Conservation (phyloP, 257 asterid species). For the Henckelia pumila region DNA sequence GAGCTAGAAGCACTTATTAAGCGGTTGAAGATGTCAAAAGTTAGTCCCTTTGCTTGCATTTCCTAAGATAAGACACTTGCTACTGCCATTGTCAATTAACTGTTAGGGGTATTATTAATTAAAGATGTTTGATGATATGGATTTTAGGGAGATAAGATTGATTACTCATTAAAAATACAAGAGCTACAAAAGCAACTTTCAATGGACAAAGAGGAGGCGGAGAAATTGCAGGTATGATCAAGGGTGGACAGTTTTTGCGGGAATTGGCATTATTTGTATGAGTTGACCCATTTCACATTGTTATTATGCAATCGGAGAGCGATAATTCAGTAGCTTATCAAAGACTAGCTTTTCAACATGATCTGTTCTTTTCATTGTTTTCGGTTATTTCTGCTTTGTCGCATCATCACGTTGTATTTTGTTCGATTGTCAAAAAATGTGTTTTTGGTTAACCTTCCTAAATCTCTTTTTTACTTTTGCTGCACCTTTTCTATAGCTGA, state of each 20-base stretch:
- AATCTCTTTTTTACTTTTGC: conserved; percentile 2
- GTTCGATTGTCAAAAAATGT: conserved; percentile 7
- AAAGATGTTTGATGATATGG: conserved; percentile 33
- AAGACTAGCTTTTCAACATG: not conserved
- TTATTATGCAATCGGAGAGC: too few relatives aligned
- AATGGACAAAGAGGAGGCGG: conserved; percentile 89
- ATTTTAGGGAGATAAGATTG: conserved; percentile 77
- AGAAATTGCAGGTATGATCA: conserved; percentile 69
- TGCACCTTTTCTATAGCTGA: conserved; percentile 25
- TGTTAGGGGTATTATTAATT: conserved; percentile 20
- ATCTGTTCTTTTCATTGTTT: conserved; percentile 6
- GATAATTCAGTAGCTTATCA: conserved; percentile 13
- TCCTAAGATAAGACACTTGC: conserved; percentile 19
- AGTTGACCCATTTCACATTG: conserved; percentile 9
- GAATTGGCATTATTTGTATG: conserved; percentile 18
- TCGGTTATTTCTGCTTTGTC: not conserved
- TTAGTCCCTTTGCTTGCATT: conserved; percentile 26
- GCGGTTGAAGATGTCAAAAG: conserved; percentile 78
- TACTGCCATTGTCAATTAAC: conserved; percentile 7
- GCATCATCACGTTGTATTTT: conserved; percentile 4
- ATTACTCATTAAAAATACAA: conserved; percentile 71
- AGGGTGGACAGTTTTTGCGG: conserved; percentile 10
- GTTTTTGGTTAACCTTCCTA: not conserved
- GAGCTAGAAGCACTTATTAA: conserved; percentile 83
- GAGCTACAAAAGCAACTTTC: conserved; percentile 86